Conservation (phyloP, 495 filamentous ascomycete species). For the Corynascus novoguineensis region DNA sequence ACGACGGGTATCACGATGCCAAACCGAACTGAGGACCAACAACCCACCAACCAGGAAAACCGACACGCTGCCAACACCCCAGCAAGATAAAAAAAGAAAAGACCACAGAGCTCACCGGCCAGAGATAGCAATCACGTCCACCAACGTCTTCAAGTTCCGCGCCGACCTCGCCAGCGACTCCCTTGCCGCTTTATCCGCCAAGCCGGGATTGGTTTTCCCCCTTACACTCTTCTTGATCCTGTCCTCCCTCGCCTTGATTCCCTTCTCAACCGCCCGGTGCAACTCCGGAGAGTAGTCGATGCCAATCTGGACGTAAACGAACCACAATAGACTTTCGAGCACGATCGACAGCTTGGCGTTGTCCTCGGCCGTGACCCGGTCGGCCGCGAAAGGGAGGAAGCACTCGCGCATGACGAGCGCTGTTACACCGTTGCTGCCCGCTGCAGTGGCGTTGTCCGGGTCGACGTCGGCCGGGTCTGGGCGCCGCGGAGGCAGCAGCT, state of each 20-base stretch:
- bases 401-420: conserved; percentile 56
- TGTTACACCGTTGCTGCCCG: conserved; percentile 49
- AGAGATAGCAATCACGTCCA: conserved; percentile 29
- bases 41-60: neutral
- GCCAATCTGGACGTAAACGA: conserved; percentile 43
- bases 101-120: conserved; percentile 10
- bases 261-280: conserved; percentile 50
- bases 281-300: conserved; percentile 45
- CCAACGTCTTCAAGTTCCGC: conserved; percentile 34
- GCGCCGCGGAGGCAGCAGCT: conserved; percentile 51
- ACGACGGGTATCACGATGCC: conserved; percentile 11
- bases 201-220: too few species aligned
- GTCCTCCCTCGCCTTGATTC: conserved; percentile 56
- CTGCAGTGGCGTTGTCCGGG: conserved; percentile 20
- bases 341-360: conserved; percentile 78
- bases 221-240: conserved; percentile 36
- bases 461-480: conserved; percentile 44
- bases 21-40: neutral
- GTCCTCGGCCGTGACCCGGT: conserved; percentile 54
- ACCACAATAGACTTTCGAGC: conserved; percentile 64
- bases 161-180: conserved; percentile 35
- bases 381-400: conserved; percentile 69
- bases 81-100: neutral
- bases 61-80: neutral
- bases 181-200: conserved; percentile 30